These are phyloP conservation scores for Leucogyrophana mollusca DNA, from an alignment of 768 basidiomycete genomes.

Conservation along the genomic window DNA sequence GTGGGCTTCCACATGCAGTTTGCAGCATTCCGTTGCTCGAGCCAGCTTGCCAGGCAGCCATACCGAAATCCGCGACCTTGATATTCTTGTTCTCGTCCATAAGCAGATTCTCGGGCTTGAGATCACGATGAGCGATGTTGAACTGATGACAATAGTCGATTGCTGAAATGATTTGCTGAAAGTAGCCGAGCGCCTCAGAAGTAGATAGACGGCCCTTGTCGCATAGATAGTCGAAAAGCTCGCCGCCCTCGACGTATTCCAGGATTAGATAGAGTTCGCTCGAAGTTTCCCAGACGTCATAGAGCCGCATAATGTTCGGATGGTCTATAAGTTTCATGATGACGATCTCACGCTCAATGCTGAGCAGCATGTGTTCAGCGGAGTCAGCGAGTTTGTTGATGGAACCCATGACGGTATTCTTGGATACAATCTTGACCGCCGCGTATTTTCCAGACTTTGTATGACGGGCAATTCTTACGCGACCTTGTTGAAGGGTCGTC, in stretches of 20 bases:
- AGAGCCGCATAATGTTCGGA: conserved; percentile 90
- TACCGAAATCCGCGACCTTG: conserved; percentile 97
- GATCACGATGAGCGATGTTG: conserved; percentile 90
- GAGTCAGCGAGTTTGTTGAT: conserved; percentile 69
- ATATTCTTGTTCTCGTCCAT: conserved; percentile 81
- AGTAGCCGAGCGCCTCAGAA: conserved; percentile 78
- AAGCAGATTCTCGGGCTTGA: conserved; percentile 93
- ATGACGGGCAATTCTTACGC: conserved; percentile 87
- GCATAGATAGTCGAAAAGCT: conserved; percentile 92
- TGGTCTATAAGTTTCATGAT: conserved; percentile 98
- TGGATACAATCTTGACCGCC: conserved; percentile 93
- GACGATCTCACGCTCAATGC: conserved; percentile 91
- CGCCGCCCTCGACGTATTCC: conserved; percentile 93
- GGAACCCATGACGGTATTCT: conserved; percentile 61
- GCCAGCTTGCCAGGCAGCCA: conserved; percentile 87
- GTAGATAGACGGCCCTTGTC: conserved; percentile 68
- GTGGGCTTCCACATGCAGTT: conserved; percentile 92
- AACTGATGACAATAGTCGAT: conserved; percentile 94
- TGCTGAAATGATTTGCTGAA: conserved; percentile 90
- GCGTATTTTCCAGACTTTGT: conserved; percentile 86
- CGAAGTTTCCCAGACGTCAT: conserved; percentile 96
- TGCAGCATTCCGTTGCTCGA: conserved; percentile 56
- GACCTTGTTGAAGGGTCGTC: conserved; percentile 48
- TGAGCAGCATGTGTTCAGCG: conserved; percentile 73
- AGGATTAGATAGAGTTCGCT: conserved; percentile 87